Percentiles rank a stretch among this genome's conserved stretches.
These are phyloP conservation scores for Monilinia vaccinii-corymbosi DNA, from an alignment of 2,329 filamentous ascomycete species.

Conservation along the genomic window DNA sequence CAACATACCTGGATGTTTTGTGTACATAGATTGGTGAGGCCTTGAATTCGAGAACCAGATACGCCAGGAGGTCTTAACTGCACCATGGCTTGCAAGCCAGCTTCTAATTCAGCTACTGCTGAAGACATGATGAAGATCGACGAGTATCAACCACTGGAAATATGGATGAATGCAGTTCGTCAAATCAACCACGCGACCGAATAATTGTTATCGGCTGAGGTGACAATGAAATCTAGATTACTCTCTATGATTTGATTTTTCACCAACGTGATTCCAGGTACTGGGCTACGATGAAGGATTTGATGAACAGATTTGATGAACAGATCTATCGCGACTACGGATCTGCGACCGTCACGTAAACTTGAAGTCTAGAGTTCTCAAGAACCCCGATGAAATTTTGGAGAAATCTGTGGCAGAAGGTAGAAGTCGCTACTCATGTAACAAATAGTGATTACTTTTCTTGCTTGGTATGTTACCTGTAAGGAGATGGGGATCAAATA, in stretches of 20 bases:
- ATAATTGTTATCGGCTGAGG: background rate
- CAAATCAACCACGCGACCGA: slow-evolving; percentile 11
- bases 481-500: background rate
- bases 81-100: slow-evolving; percentile 84
- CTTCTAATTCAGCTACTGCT: slow-evolving; percentile 83
- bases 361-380: slow-evolving; percentile 4
- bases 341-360: slow-evolving; percentile 12
- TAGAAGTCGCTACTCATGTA: slow-evolving; percentile 2
- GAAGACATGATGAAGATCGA: slow-evolving; percentile 53
- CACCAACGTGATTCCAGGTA: slow-evolving; percentile 9
- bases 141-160: background rate
- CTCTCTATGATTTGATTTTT: slow-evolving; percentile 10
- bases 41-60: slow-evolving; percentile 82
- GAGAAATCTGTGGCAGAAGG: background rate
- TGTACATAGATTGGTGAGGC: slow-evolving; percentile 79
- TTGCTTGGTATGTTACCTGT: slow-evolving; percentile 1
- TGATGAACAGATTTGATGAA: slow-evolving; percentile 10
- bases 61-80: slow-evolving; percentile 87
- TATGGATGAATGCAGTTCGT: background rate
- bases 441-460: slow-evolving; percentile 2
- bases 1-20: slow-evolving; percentile 77
- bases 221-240: slow-evolving; percentile 10
- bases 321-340: slow-evolving; percentile 10
- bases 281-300: slow-evolving; percentile 11
- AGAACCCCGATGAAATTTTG: background rate